Conservation (phyloP, 225 moss, liverwort and hornwort species). For the Marchantia paleacea region DNA sequence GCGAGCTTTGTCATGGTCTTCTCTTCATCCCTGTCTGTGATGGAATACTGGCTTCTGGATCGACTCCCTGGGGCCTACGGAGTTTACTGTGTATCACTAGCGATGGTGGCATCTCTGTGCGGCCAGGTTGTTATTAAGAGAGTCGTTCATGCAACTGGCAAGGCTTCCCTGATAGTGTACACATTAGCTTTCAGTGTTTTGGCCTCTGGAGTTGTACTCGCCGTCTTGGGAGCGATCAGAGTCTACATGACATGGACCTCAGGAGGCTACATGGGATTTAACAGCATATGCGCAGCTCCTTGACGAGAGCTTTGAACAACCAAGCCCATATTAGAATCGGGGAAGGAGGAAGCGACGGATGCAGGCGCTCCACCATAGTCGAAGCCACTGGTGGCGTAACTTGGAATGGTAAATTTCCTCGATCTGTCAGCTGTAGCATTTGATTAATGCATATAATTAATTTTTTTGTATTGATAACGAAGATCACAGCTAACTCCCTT, state of each 20-base stretch:
- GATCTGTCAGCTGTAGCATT: too few relatives aligned
- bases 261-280: slow-evolving; percentile 29
- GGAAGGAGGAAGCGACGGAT: too few relatives aligned
- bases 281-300: slow-evolving; percentile 10
- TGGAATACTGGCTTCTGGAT: slow-evolving; percentile 29
- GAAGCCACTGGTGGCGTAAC: too few relatives aligned
- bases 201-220: slow-evolving; percentile 3
- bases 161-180: slow-evolving; percentile 28
- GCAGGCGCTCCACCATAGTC: too few relatives aligned
- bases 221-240: slow-evolving; percentile 13
- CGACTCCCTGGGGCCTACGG: slow-evolving; percentile 24
- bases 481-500: too few relatives aligned
- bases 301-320: background rate
- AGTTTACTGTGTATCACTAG: slow-evolving; percentile 16
- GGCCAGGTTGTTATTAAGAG: slow-evolving; percentile 31
- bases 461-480: too few relatives aligned
- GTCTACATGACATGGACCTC: slow-evolving; percentile 18
- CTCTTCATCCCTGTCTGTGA: slow-evolving; percentile 36
- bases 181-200: slow-evolving; percentile 10
- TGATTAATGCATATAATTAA: too few relatives aligned
- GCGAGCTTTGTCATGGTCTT: slow-evolving; percentile 37
- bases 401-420: too few relatives aligned
- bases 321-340: too few relatives aligned
- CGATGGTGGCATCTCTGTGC: slow-evolving; percentile 10
- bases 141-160: slow-evolving; percentile 14